Conservation (phyloP, 1,284 basidiomycete species). For the Ustilago nuda region DNA sequence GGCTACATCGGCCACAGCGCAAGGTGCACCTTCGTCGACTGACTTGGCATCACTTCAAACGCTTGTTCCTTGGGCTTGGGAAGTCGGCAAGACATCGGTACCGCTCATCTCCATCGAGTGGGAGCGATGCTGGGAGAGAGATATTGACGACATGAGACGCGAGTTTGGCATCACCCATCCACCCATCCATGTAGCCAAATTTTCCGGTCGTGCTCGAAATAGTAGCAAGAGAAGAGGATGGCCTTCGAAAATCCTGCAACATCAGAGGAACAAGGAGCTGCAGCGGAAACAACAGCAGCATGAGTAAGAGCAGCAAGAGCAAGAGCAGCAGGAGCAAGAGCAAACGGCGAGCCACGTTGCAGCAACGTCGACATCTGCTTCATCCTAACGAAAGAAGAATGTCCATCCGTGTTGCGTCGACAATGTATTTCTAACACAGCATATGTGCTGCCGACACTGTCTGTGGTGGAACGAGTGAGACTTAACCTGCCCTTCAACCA, state of each 20-base stretch:
- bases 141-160: slow-evolving; percentile 80
- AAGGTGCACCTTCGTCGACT: background rate
- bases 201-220: slow-evolving; percentile 34
- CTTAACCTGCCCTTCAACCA: background rate
- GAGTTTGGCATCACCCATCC: slow-evolving; percentile 78
- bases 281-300: slow-evolving; percentile 14
- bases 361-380: background rate
- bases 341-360: slow-evolving; percentile 5
- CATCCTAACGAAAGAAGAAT: background rate
- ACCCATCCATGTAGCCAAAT: slow-evolving; percentile 59
- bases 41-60: slow-evolving; percentile 39
- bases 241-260: slow-evolving; percentile 61
- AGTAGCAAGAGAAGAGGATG: slow-evolving; percentile 53
- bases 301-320: no score
- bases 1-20: background rate
- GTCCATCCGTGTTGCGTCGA: background rate
- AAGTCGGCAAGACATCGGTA: slow-evolving; percentile 78
- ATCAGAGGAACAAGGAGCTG: slow-evolving; percentile 35
- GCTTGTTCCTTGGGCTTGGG: slow-evolving; percentile 77
- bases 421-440: background rate
- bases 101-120: slow-evolving; percentile 92
- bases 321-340: slow-evolving; percentile 14
- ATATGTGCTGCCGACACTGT: background rate
- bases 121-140: slow-evolving; percentile 92
- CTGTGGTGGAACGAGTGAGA: background rate